phyloP scores from a whole-genome alignment of 2,329 filamentous ascomycete species.

The Xylogone sp. region DNA sequence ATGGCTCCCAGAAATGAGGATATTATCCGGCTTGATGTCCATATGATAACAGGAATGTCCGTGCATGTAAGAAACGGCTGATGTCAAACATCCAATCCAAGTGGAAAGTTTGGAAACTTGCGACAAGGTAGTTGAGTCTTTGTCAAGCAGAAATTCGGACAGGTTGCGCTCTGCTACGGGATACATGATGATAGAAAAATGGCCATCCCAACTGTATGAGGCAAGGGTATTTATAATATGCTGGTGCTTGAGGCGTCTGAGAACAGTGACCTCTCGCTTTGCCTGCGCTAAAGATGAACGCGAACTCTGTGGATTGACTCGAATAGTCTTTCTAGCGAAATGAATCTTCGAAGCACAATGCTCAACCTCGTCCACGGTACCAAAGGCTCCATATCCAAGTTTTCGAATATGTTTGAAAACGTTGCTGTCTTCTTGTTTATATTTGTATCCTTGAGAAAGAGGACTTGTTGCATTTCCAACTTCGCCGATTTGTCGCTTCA shows the following conservation, averaged over 20 bases:
- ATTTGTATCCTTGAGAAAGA: background rate
- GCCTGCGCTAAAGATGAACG: background rate
- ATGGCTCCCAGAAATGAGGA: conserved; percentile 6
- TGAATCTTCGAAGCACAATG: background rate
- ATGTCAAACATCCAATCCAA: background rate
- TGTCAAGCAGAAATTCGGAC: background rate
- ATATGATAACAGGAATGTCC: conserved; percentile 8
- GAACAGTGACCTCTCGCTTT: background rate
- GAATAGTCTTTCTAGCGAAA: background rate
- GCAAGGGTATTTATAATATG: background rate
- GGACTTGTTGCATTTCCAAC: background rate
- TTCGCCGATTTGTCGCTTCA: background rate
- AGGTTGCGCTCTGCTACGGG: background rate
- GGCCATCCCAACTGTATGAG: background rate
- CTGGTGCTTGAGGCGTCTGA: background rate
- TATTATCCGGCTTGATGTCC: conserved; percentile 15
- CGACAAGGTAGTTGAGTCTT: background rate
- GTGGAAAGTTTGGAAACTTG: background rate
- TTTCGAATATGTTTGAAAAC: background rate
- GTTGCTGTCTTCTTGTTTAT: background rate
- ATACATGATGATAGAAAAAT: background rate
- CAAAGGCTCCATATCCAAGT: background rate
- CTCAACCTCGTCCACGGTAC: background rate
- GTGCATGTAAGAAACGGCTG: conserved; percentile 13
- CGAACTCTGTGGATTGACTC: background rate